These are phyloP conservation scores for Capsicum baccatum DNA, from an alignment of 257 asterid genomes.

Conservation along the genomic window DNA sequence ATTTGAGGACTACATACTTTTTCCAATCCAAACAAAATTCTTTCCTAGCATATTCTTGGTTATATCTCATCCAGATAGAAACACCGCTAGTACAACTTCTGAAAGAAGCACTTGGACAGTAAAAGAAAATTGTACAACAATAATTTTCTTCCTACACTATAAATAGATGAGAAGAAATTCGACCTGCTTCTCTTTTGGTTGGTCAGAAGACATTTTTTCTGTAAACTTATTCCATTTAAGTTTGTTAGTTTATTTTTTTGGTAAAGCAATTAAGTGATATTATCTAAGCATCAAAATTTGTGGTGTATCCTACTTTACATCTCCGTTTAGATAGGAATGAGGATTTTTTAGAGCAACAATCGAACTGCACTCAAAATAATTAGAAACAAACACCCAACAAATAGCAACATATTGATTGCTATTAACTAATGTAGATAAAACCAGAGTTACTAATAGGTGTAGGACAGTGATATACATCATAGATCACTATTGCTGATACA, in stretches of 20 bases:
- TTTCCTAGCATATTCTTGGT: neutral
- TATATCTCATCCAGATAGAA: neutral
- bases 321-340: neutral
- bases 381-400: neutral
- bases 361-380: neutral
- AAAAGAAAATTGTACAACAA: neutral
- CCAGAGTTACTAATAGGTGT: neutral
- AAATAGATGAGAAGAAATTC: too few species aligned
- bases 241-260: too few species aligned
- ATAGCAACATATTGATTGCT: neutral
- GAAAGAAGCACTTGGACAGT: neutral
- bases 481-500: neutral
- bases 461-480: neutral
- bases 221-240: neutral
- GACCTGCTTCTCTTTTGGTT: neutral
- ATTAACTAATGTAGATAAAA: neutral
- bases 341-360: neutral
- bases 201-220: neutral
- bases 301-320: neutral
- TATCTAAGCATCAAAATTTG: too few species aligned
- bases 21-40: too few species aligned
- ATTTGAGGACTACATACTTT: too few species aligned
- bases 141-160: neutral
- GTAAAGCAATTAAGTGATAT: too few species aligned
- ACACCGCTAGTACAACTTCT: neutral